These are phyloP conservation scores for Quercus aquifolioides DNA, from an alignment of 306 rosid genomes.

Conservation along the genomic window DNA sequence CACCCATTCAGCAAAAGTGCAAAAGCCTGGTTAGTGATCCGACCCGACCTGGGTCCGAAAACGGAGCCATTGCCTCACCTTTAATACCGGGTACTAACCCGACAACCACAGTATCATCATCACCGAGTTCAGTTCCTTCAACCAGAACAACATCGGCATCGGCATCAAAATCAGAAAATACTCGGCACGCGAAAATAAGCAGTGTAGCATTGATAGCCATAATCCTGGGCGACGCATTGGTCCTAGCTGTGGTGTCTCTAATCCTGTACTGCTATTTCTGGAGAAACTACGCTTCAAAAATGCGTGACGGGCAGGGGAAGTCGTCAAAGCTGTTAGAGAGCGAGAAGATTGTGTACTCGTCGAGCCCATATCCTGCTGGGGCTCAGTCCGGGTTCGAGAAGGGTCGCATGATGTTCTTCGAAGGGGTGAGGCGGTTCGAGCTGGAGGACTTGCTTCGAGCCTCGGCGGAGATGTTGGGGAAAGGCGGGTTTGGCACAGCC, in stretches of 20 bases:
- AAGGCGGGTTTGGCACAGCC: slow-evolving; percentile 79
- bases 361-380: slow-evolving; percentile 65
- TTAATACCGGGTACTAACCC: slow-evolving; percentile 33
- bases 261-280: slow-evolving; percentile 74
- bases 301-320: slow-evolving; percentile 40
- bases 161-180: slow-evolving; percentile 4
- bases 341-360: slow-evolving; percentile 77
- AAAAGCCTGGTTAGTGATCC: slow-evolving; percentile 38
- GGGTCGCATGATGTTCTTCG: slow-evolving; percentile 78
- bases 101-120: slow-evolving; percentile 47
- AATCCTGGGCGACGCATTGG: slow-evolving; percentile 54
- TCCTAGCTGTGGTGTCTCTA: slow-evolving; percentile 51
- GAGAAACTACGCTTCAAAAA: slow-evolving; percentile 35
- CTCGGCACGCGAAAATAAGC: slow-evolving; percentile 35
- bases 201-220: slow-evolving; percentile 53
- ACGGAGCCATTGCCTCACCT: slow-evolving; percentile 71
- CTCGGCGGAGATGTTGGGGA: slow-evolving; percentile 92
- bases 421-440: slow-evolving; percentile 70
- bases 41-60: slow-evolving; percentile 56
- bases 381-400: slow-evolving; percentile 52
- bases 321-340: slow-evolving; percentile 55
- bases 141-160: slow-evolving; percentile 11
- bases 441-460: slow-evolving; percentile 77
- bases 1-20: slow-evolving; percentile 46
- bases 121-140: slow-evolving; percentile 60